Evolutionary conservation across 1,139 yeast genomes (phyloP).

Genomic region (Scheffersomyces lignicola): DNA sequence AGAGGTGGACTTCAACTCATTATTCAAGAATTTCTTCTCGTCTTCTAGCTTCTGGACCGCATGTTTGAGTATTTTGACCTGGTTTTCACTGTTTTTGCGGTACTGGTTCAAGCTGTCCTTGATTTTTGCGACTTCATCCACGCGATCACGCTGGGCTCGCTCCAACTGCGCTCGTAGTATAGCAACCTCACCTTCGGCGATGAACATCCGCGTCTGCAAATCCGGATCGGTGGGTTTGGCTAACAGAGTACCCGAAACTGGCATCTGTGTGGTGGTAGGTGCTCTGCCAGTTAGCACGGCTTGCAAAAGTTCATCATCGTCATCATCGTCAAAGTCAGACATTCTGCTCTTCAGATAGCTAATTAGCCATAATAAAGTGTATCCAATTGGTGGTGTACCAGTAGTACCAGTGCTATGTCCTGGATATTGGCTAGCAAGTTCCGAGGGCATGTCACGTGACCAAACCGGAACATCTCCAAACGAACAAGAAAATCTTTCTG

Average conservation of each 20-base stretch:
- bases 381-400: too few species aligned
- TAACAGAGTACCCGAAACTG: conserved; percentile 3
- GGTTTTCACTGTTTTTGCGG: conserved; percentile 38
- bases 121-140: conserved; percentile 44
- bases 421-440: too few species aligned
- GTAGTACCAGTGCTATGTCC: too few species aligned
- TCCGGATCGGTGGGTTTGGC: conserved; percentile 10
- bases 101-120: conserved; percentile 30
- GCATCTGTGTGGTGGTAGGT: conserved; percentile 7
- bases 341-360: not conserved
- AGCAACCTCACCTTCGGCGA: conserved; percentile 76
- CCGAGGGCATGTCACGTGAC: too few species aligned
- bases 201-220: conserved; percentile 31
- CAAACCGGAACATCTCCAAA: too few species aligned
- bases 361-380: not conserved
- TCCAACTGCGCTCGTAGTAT: conserved; percentile 66
- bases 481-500: too few species aligned
- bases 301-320: conserved; percentile 34
- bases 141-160: conserved; percentile 45
- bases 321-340: conserved; percentile 35
- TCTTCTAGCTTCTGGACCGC: conserved; percentile 61
- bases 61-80: conserved; percentile 40
- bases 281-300: conserved; percentile 13
- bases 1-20: conserved; percentile 34
- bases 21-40: conserved; percentile 64